These are phyloP conservation scores for Ophiostoma sp. DNA, from an alignment of 2,329 filamentous ascomycete species.

Conservation along the genomic window DNA sequence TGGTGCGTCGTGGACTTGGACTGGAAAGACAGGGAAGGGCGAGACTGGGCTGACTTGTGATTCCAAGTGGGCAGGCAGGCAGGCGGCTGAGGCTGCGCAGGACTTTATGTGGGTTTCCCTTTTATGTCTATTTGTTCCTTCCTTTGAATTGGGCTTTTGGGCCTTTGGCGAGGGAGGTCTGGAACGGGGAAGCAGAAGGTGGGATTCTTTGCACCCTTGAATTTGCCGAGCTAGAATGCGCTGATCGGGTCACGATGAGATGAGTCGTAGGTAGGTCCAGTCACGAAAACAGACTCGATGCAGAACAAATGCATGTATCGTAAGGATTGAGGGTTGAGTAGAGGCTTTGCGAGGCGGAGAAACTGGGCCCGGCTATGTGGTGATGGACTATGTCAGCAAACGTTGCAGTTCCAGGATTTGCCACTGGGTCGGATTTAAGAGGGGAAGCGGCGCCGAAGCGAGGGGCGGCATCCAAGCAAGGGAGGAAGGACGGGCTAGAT, in stretches of 20 bases:
- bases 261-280: not conserved
- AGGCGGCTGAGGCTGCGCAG: conserved; percentile 18
- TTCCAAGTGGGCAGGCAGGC: not conserved
- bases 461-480: conserved; percentile 16
- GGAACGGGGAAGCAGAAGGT: conserved; percentile 8
- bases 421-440: conserved; percentile 24
- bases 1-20: conserved; percentile 11
- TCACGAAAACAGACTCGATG: not conserved
- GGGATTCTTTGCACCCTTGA: conserved; percentile 6
- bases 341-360: conserved; percentile 4
- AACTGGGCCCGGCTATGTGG: not conserved
- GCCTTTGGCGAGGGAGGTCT: not conserved
- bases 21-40: not conserved
- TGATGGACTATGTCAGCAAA: conserved; percentile 22
- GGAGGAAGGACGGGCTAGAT: conserved; percentile 2
- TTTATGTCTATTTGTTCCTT: conserved; percentile 2
- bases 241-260: not conserved
- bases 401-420: conserved; percentile 18
- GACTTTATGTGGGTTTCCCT: conserved; percentile 3
- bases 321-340: conserved; percentile 14
- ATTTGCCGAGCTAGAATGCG: conserved; percentile 1
- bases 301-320: conserved; percentile 13
- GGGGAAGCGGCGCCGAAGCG: conserved; percentile 16
- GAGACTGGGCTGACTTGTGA: conserved; percentile 16
- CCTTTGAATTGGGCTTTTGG: conserved; percentile 4